phyloP scores from a whole-genome alignment of 1,139 yeast genomes.

The Geotrichum restrictum region DNA sequence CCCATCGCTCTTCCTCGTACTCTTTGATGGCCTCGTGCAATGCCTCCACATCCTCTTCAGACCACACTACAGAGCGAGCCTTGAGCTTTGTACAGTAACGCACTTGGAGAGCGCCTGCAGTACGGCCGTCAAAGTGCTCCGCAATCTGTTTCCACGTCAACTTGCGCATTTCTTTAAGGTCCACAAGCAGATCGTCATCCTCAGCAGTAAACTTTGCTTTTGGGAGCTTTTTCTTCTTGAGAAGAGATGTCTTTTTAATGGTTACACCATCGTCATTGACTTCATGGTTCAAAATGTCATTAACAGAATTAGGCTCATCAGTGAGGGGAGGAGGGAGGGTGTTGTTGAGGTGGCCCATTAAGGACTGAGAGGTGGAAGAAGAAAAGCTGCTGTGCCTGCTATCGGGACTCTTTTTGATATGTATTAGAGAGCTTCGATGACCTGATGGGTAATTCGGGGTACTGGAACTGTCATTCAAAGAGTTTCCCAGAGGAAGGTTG shows the following conservation, averaged over 20 bases:
- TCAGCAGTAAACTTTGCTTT: slow-evolving; percentile 33
- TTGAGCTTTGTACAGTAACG: slow-evolving; percentile 35
- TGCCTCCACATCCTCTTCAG: slow-evolving; percentile 27
- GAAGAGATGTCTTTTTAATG: background rate
- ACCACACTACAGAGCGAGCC: slow-evolving; percentile 27
- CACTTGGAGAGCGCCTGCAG: slow-evolving; percentile 35
- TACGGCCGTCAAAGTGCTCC: slow-evolving; percentile 32
- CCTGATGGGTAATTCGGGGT: background rate
- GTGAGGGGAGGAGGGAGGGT: background rate
- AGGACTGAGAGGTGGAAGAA: slow-evolving; percentile 2
- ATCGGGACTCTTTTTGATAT: background rate
- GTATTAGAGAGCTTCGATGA: background rate
- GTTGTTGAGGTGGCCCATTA: slow-evolving; percentile 1
- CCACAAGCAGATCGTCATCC: slow-evolving; percentile 32
- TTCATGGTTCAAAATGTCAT: background rate
- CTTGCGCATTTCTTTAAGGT: slow-evolving; percentile 31
- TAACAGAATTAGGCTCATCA: background rate
- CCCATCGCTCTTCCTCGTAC: slow-evolving; percentile 33
- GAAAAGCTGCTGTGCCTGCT: slow-evolving; percentile 10
- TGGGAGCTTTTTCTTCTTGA: slow-evolving; percentile 9
- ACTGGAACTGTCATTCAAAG: background rate
- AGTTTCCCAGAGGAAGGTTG: background rate
- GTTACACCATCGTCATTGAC: background rate
- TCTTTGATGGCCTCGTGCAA: slow-evolving; percentile 28
- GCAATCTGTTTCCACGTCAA: slow-evolving; percentile 35